These are phyloP conservation scores for carrot (Daucus carota) DNA, from an alignment of 129 eudicot genomes.

Conservation along the genomic window DNA sequence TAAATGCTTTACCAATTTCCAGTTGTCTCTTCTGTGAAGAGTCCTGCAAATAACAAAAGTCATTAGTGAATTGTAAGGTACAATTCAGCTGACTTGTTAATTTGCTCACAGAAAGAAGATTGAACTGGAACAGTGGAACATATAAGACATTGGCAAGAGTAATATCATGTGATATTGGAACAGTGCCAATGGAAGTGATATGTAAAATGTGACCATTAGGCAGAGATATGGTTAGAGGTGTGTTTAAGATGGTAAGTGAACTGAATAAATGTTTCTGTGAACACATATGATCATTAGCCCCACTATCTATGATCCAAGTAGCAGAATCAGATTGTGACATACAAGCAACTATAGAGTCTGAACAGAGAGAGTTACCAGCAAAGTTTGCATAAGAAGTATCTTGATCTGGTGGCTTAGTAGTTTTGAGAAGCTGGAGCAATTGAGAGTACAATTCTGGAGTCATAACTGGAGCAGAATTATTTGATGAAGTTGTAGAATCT, in stretches of 20 bases:
- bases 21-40: too few species aligned
- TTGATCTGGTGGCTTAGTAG: background rate
- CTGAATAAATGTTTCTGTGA: too few species aligned
- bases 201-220: too few species aligned
- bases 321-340: background rate
- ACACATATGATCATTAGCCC: background rate
- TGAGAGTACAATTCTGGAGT: background rate
- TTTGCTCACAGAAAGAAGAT: background rate
- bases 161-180: background rate
- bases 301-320: background rate
- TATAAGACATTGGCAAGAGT: background rate
- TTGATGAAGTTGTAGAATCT: too few species aligned
- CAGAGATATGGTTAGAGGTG: background rate
- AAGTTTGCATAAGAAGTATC: background rate
- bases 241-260: background rate
- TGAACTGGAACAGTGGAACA: background rate
- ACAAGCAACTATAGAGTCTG: background rate
- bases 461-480: background rate
- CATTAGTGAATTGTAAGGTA: background rate
- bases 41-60: too few species aligned
- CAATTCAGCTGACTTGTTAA: background rate
- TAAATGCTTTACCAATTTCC: too few species aligned
- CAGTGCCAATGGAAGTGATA: background rate
- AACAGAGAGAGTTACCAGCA: background rate
- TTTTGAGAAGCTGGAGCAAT: background rate